phyloP scores from a whole-genome alignment of 257 asterid species.

The Sherardia arvensis region DNA sequence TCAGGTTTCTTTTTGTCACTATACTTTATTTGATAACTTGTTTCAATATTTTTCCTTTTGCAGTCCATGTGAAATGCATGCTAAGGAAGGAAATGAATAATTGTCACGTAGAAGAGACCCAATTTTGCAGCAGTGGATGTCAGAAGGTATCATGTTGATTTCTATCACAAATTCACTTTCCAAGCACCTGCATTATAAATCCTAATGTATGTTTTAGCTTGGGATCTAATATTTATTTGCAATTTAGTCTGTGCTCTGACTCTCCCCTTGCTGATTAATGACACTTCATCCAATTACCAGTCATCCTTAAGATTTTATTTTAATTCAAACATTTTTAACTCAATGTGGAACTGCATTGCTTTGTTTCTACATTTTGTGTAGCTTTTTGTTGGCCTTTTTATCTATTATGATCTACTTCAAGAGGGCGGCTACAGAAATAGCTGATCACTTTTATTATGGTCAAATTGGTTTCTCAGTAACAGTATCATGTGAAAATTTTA shows the following conservation, averaged over 20 bases:
- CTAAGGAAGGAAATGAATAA: constrained; percentile 29
- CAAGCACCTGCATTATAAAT: not conserved
- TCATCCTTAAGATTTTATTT: not conserved
- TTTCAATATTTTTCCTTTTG: constrained; percentile 17
- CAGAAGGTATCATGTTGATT: constrained; percentile 41
- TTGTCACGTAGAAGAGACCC: constrained; percentile 25
- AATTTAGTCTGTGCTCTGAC: not conserved
- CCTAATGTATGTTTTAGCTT: not conserved
- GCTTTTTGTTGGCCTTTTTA: not conserved
- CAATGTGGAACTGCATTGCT: not conserved
- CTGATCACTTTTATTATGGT: not conserved
- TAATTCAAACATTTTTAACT: not conserved
- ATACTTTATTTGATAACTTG: constrained; percentile 7
- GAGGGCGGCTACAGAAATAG: not conserved
- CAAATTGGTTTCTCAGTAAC: not conserved
- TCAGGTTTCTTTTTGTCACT: not conserved
- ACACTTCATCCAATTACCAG: not conserved
- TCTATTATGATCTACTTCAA: not conserved
- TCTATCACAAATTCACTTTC: not conserved
- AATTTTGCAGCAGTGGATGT: constrained; percentile 79
- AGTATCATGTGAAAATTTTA: not conserved
- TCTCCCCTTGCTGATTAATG: not conserved
- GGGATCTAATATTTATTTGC: not conserved
- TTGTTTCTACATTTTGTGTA: not conserved
- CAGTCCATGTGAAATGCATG: constrained; percentile 70